These are phyloP conservation scores for Tremella yokohamensis DNA, from an alignment of 768 basidiomycete genomes.

Conservation along the genomic window DNA sequence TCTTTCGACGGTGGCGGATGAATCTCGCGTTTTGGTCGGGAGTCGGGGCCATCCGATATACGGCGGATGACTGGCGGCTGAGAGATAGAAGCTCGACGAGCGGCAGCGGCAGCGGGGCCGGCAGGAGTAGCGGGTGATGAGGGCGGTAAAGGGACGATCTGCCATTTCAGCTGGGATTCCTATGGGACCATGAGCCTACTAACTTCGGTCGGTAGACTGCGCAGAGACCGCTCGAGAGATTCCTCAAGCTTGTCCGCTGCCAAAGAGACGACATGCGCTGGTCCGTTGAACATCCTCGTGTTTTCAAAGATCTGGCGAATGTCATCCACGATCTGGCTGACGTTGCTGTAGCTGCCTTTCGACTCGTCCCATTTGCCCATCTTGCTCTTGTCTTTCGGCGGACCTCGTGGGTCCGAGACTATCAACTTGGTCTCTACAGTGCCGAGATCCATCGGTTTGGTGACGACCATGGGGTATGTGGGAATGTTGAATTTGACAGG, in stretches of 20 bases:
- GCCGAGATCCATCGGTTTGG: constrained; percentile 86
- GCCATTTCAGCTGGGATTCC: background rate
- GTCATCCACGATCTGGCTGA: constrained; percentile 78
- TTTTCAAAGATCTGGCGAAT: constrained; percentile 86
- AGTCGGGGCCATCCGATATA: constrained; percentile 51
- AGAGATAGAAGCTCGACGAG: constrained; percentile 73
- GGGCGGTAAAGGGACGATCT: constrained; percentile 17
- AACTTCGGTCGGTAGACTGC: constrained; percentile 80
- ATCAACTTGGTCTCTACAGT: constrained; percentile 84
- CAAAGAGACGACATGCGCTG: constrained; percentile 71
- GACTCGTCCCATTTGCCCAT: constrained; percentile 38
- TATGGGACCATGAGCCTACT: constrained; percentile 35
- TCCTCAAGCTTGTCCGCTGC: constrained; percentile 79
- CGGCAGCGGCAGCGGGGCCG: constrained; percentile 17
- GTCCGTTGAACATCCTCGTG: constrained; percentile 86
- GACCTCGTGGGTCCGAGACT: constrained; percentile 74
- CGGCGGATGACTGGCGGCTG: constrained; percentile 73
- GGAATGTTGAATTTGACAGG: constrained; percentile 66
- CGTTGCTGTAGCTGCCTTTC: constrained; percentile 59
- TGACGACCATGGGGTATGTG: constrained; percentile 82
- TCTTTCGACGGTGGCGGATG: constrained; percentile 94
- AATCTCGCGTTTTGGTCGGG: constrained; percentile 94
- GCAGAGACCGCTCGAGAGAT: constrained; percentile 81
- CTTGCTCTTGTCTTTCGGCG: constrained; percentile 45
- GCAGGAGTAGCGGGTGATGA: constrained; percentile 25